Evolutionary conservation across 139 green algal genomes (phyloP), one percentile per base, ranked within the genome.

Genomic region (Microglena sp.): DNA sequence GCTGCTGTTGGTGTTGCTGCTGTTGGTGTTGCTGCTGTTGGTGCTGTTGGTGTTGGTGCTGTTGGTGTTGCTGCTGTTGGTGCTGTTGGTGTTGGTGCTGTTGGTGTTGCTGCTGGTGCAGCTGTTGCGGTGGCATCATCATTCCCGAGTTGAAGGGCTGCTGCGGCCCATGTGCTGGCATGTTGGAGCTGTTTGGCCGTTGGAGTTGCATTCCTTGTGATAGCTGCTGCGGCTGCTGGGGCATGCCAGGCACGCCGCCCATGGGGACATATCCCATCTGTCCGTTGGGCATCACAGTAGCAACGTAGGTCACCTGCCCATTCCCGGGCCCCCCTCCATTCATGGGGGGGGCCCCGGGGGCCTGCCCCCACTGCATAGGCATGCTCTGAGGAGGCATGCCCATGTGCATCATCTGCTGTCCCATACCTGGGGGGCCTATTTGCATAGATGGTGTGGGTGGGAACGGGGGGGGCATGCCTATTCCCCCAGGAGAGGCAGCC

Each of bases 221-320:
- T 22, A 57, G 28, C 3, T 29, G 24, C 55, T 78, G 72, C 29
- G 67, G 66, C 30, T n/a, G n/a, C n/a, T n/a, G n/a, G n/a, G n/a
- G n/a, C n/a, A n/a, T n/a, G n/a, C n/a, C n/a, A n/a, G n/a, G n/a
- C n/a, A n/a, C n/a, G n/a, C n/a, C n/a, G n/a, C n/a, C n/a, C n/a
- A n/a, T n/a, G n/a, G n/a, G n/a, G n/a, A 78, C 62, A 62, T 69
- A 78, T 0, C 66, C 72, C 33, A 78, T 30, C 44, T 78, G 72
- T 8, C 72, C 72, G 36, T 71, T 74, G 8, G 72, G 60, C 55
- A 78, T 11, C 45, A 74, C 28, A 2, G 45, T 60, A 1, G 66
- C 45, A 2, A 78, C 66, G 29, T 74, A 73, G 33, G 60, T 54
- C 24, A 72, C 65, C 31, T 72, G 70, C 33, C 53, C 60, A 36